These are phyloP conservation scores for Meyerozyma athensensis DNA, from an alignment of 1,139 yeast species.

Conservation along the genomic window DNA sequence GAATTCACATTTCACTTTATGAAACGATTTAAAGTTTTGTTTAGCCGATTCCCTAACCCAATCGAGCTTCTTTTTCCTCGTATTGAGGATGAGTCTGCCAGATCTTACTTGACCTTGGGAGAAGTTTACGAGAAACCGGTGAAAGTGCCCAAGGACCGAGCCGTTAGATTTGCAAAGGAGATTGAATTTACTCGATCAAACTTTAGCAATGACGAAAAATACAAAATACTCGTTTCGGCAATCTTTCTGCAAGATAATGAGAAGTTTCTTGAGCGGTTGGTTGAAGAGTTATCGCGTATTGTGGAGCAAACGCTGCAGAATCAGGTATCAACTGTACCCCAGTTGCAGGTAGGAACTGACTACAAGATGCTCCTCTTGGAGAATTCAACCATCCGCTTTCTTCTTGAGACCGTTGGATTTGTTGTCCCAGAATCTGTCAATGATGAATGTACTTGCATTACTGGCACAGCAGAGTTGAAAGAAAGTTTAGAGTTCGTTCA, in stretches of 20 bases:
- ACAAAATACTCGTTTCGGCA: slow-evolving; percentile 46
- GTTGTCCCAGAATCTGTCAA: slow-evolving; percentile 33
- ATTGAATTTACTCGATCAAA: slow-evolving; percentile 34
- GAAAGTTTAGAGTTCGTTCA: slow-evolving; percentile 23
- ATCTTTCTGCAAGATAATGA: slow-evolving; percentile 43
- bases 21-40: slow-evolving; percentile 51
- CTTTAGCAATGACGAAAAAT: slow-evolving; percentile 31
- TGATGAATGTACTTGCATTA: slow-evolving; percentile 27
- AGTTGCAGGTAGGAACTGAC: slow-evolving; percentile 16
- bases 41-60: slow-evolving; percentile 52
- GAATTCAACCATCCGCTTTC: slow-evolving; percentile 32
- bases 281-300: slow-evolving; percentile 32
- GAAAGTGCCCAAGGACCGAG: slow-evolving; percentile 12
- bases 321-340: slow-evolving; percentile 8
- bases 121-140: slow-evolving; percentile 34
- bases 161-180: slow-evolving; percentile 28
- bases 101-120: slow-evolving; percentile 45
- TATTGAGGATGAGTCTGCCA: slow-evolving; percentile 40
- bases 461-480: slow-evolving; percentile 17
- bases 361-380: slow-evolving; percentile 27
- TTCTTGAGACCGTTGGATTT: slow-evolving; percentile 31
- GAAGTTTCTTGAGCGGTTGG: slow-evolving; percentile 39
- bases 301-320: slow-evolving; percentile 17
- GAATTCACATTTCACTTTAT: slow-evolving; percentile 65
- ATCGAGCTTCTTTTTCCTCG: slow-evolving; percentile 69